A percentile compares a stretch with the other conserved stretches of the same genome.
Evolutionary conservation across 1,139 yeast species (phyloP).

Genomic region (Saccharomycopsis hybrid): DNA sequence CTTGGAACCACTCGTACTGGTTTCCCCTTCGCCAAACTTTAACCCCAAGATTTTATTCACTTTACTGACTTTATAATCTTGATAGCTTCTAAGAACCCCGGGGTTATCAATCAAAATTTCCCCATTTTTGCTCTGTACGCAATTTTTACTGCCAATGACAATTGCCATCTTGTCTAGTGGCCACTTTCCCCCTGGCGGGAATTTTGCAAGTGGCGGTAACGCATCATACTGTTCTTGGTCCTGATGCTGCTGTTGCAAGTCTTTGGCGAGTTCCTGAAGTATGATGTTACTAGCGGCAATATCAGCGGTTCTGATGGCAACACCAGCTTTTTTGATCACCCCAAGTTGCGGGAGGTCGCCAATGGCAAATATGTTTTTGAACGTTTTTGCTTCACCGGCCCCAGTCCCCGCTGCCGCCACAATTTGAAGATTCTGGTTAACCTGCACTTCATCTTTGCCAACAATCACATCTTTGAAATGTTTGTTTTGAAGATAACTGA

Average conservation of each 20-base stretch:
- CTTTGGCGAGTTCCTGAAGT: no score
- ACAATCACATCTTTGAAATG: neutral
- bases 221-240: neutral
- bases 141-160: constrained; percentile 6
- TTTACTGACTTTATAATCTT: constrained; percentile 13
- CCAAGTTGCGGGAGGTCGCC: constrained; percentile 24
- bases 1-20: constrained; percentile 28
- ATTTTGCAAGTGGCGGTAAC: neutral
- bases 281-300: constrained; percentile 22
- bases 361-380: constrained; percentile 23
- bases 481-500: constrained; percentile 3
- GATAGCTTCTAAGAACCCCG: neutral
- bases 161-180: constrained; percentile 18
- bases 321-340: constrained; percentile 26
- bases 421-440: constrained; percentile 2
- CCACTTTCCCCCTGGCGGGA: constrained; percentile 3
- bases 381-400: neutral
- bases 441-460: constrained; percentile 4
- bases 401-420: neutral
- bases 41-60: constrained; percentile 4
- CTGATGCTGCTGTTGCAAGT: no score
- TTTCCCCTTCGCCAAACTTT: constrained; percentile 51
- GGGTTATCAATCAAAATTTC: constrained; percentile 8
- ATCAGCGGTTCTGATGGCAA: constrained; percentile 23
- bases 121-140: constrained; percentile 5